Evolutionary conservation across 2,329 filamentous ascomycete species (phyloP), one percentile per base, ranked within the genome.

Genomic region (Aspergillus ustus): DNA sequence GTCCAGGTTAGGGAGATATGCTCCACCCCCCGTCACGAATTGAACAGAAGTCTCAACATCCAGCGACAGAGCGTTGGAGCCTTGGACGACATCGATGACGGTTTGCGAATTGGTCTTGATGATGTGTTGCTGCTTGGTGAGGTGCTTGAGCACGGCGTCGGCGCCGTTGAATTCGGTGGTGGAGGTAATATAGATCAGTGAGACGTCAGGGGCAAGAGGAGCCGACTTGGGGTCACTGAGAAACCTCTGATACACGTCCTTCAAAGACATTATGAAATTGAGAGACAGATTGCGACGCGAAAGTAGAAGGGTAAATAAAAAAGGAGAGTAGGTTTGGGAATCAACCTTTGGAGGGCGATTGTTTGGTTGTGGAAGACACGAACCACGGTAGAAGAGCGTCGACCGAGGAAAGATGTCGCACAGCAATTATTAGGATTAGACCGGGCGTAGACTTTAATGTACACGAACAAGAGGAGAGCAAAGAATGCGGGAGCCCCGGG

Each of bases 161-260:
- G 90, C 78, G 68, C 91, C 88, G 64, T 84, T 83, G 73, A 96
- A 83, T 66, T 87, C 87, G 37, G 89, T 92, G 13, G 93, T 89
- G 7, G 94, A 97, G 59, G 93, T 92, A 76, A 98, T 89, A 82
- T 98, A 99, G 82, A 94, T 88, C 69, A 93, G 81, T 49, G 89
- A 86, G 61, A 89, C 89, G 76, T 89, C 84, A 57, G 84, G 79
- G 40, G 88, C 83, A 71, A 94, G 81, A 60, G 85, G 80, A 59
- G 86, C 85, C 59, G 87, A 80, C 77, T 81, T 88, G 65, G 90
- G 90, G 65, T 86, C 82, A 72, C 85, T 83, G 59, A 93, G 83
- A 76, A 93, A 93, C 80, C 87, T 85, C 82, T 88, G 85, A 81
- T 94, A 94, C 63, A 84, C 75, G 56, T 75, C 72, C 69, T 74